These are phyloP conservation scores for Pulveroboletus frians DNA, from an alignment of 768 basidiomycete species.

Conservation along the genomic window DNA sequence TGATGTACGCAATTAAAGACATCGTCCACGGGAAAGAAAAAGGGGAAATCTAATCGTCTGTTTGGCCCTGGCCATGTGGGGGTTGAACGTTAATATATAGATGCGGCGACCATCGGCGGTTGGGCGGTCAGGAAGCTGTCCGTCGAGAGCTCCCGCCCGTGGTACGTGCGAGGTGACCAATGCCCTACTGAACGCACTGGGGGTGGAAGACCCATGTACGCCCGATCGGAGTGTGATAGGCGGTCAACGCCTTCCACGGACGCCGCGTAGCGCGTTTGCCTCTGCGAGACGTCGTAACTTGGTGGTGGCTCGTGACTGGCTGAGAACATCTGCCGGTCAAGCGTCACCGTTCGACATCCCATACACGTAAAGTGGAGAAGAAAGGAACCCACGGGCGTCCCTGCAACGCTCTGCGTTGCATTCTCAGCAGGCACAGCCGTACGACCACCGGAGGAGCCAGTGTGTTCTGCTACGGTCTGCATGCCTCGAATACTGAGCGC, in stretches of 20 bases:
- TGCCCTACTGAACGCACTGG: conserved; percentile 36
- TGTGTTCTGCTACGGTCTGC: conserved; percentile 3
- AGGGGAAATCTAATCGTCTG: neutral
- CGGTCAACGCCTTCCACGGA: conserved; percentile 24
- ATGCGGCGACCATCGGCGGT: conserved; percentile 20
- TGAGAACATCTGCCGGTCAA: conserved; percentile 4
- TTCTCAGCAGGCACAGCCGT: neutral
- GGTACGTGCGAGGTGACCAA: conserved; percentile 11
- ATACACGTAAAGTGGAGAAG: neutral
- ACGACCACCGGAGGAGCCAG: neutral
- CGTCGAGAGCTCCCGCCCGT: conserved; percentile 25
- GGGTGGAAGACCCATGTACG: conserved; percentile 33
- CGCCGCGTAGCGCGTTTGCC: conserved; percentile 7
- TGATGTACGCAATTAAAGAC: neutral
- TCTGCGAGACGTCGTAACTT: conserved; percentile 13
- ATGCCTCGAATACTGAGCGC: conserved; percentile 1
- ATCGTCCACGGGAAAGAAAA: conserved; percentile 8
- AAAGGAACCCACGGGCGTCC: conserved; percentile 13
- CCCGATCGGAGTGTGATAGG: conserved; percentile 22
- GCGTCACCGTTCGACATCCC: neutral
- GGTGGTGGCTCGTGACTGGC: conserved; percentile 10
- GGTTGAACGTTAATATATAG: conserved; percentile 15
- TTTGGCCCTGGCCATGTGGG: conserved; percentile 2
- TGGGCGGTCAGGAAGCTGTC: conserved; percentile 24
- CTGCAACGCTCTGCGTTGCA: neutral